A percentile compares a stretch with the other conserved stretches of the same genome.
Evolutionary conservation across 2,329 filamentous ascomycete genomes (phyloP).

Genomic region (Teratosphaeria gauchensis): DNA sequence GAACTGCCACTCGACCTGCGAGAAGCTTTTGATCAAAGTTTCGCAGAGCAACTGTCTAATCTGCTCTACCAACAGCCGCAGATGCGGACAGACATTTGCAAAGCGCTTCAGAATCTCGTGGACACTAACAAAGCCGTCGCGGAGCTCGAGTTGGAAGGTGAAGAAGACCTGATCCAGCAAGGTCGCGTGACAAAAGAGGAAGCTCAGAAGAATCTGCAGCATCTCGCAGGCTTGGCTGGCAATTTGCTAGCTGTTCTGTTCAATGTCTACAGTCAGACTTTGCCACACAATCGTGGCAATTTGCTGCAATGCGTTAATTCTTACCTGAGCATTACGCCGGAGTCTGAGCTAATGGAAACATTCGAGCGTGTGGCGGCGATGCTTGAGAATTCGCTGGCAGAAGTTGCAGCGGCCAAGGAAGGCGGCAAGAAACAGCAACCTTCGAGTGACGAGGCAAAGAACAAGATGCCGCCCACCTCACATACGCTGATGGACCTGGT

Average conservation of each 20-base stretch:
- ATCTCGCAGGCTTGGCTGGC: constrained; percentile 67
- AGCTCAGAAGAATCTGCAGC: constrained; percentile 70
- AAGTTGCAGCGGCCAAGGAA: constrained; percentile 50
- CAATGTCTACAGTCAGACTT: constrained; percentile 94
- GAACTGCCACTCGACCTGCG: constrained; percentile 69
- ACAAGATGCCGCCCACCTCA: constrained; percentile 78
- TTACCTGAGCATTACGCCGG: constrained; percentile 65
- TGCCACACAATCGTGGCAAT: constrained; percentile 82
- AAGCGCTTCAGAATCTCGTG: constrained; percentile 73
- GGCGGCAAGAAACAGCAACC: constrained; percentile 49
- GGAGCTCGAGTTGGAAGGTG: constrained; percentile 48
- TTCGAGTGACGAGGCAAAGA: constrained; percentile 39
- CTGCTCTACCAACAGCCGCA: constrained; percentile 87
- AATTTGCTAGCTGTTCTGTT: constrained; percentile 96
- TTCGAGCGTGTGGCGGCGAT: constrained; percentile 80
- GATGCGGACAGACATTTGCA: constrained; percentile 77
- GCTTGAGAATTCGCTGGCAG: constrained; percentile 61
- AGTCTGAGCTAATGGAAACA: constrained; percentile 68
- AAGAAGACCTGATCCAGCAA: constrained; percentile 65
- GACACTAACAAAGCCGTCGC: constrained; percentile 83
- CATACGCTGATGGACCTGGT: constrained; percentile 96
- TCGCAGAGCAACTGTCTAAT: constrained; percentile 85
- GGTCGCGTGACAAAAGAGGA: constrained; percentile 65
- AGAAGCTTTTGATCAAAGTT: constrained; percentile 66
- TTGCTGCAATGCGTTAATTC: constrained; percentile 93